phyloP scores from a whole-genome alignment of 805 yeast genomes.

The Grigorovia humatica region DNA sequence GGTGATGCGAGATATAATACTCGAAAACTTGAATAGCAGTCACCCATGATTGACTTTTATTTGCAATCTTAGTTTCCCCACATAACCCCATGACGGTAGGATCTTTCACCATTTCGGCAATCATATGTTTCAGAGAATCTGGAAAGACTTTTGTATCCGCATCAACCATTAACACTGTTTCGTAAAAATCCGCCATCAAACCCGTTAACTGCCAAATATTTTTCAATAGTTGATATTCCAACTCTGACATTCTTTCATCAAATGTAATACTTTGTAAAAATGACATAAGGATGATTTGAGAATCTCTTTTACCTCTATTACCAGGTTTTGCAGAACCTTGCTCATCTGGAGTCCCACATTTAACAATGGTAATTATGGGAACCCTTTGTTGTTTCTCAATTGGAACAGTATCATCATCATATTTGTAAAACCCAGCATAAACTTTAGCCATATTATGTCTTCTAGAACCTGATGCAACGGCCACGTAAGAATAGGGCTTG shows the following conservation, averaged over 20 bases:
- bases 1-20: slow-evolving; percentile 88
- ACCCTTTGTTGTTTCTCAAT: slow-evolving; percentile 75
- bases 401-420: slow-evolving; percentile 66
- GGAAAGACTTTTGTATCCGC: slow-evolving; percentile 88
- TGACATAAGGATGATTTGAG: slow-evolving; percentile 84
- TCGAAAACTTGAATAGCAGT: slow-evolving; percentile 91
- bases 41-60: slow-evolving; percentile 77
- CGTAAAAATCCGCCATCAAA: slow-evolving; percentile 72
- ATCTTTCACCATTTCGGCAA: slow-evolving; percentile 79
- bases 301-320: slow-evolving; percentile 92
- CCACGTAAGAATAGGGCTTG: slow-evolving; percentile 77
- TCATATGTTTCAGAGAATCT: slow-evolving; percentile 82
- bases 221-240: slow-evolving; percentile 68
- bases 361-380: slow-evolving; percentile 68
- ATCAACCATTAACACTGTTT: slow-evolving; percentile 81
- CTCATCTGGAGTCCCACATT: slow-evolving; percentile 82
- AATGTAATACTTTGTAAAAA: slow-evolving; percentile 80
- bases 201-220: slow-evolving; percentile 80
- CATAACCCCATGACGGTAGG: slow-evolving; percentile 86
- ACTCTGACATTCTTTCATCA: slow-evolving; percentile 89
- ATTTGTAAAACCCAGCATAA: slow-evolving; percentile 87
- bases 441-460: slow-evolving; percentile 98
- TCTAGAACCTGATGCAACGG: slow-evolving; percentile 88
- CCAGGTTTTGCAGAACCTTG: slow-evolving; percentile 69
- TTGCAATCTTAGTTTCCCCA: slow-evolving; percentile 89